These are phyloP conservation scores for Fusarium compactum DNA, from an alignment of 2,329 filamentous ascomycete species.

Conservation along the genomic window DNA sequence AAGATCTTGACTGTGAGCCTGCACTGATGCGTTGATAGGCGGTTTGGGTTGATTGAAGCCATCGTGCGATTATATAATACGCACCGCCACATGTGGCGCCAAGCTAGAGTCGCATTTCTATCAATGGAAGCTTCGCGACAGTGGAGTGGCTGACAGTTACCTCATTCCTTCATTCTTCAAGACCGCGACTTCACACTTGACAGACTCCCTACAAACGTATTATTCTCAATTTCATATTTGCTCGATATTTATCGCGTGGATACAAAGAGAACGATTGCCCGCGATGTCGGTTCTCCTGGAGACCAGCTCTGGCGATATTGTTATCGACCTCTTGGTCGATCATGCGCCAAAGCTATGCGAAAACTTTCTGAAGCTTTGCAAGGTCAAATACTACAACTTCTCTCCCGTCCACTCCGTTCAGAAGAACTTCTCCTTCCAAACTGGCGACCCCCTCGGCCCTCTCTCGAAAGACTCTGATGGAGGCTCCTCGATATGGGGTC, in stretches of 20 bases:
- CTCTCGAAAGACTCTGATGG: slow-evolving; percentile 88
- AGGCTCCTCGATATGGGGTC: slow-evolving; percentile 91
- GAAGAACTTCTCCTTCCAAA: slow-evolving; percentile 96
- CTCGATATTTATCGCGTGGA: neutral
- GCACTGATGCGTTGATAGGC: neutral
- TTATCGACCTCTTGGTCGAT: slow-evolving; percentile 91
- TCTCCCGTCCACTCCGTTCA: slow-evolving; percentile 92
- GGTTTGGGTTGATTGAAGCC: neutral
- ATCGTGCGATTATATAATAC: slow-evolving; percentile 13
- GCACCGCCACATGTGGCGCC: slow-evolving; percentile 25
- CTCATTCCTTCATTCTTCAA: slow-evolving; percentile 21
- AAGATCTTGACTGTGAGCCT: neutral
- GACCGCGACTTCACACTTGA: slow-evolving; percentile 4
- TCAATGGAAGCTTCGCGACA: slow-evolving; percentile 30
- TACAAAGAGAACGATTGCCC: neutral
- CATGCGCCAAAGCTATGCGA: slow-evolving; percentile 92
- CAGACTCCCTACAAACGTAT: neutral
- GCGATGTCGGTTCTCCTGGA: slow-evolving; percentile 93
- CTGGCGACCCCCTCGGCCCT: slow-evolving; percentile 92
- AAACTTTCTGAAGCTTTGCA: slow-evolving; percentile 99
- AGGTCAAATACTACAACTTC: slow-evolving; percentile 99
- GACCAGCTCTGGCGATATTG: slow-evolving; percentile 92
- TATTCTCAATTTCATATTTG: neutral
- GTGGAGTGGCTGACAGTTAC: slow-evolving; percentile 29
- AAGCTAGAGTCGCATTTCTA: neutral